Base-by-base conservation (phyloP, 176 grass and related monocot species). In the Triticum urartu region DNA sequence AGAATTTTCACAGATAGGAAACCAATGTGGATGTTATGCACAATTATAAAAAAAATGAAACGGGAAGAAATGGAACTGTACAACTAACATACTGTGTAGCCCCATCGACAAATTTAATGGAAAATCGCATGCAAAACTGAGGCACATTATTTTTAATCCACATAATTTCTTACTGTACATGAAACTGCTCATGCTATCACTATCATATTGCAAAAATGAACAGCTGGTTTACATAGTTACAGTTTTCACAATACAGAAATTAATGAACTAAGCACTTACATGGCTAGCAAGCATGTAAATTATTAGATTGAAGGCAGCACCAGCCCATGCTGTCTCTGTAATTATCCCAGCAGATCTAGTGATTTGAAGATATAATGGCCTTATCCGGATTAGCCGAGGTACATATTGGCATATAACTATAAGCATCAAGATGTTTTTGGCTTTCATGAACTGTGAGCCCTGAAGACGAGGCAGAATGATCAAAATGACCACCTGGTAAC, bases 221-320 rank as follows among this genome's bases (percentile, higher is more conserved):
- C 3, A 66, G 12, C 15, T 70, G 9, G 15, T 67, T 83, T 61
- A 40, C 34, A 39, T 62, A 17, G 48, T 52, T 52, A 0, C 48
- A 52, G 48, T 71, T 45, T 45, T 42, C 73, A 10, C 78, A 75
- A 82, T 12, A 47, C 28, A 63, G 1, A 79, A 35, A 26, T 80
- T 64, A 52, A 78, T 56, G 40, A 73, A 75, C 78, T 69, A 9
- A 78, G 11, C 28, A 88, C 88, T 95, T 92, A 98, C 95, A 91
- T 98, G 93, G 62, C 95, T 98, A 25, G 95, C 91, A 80, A 98
- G 95, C 93, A 98, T 92, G 84, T 98, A 98, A 89, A 92, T 90
- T 78, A 98, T 61, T 87, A 98, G 91, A 50, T 95, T 98, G 78
- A 95, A 94, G 79, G 89, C 93, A 89, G 95, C 95, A 63, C 95